Percentiles rank a stretch among this genome's conserved stretches.
Conservation (phyloP, 2,329 filamentous ascomycete species). For the Polytolypa hystricis region DNA sequence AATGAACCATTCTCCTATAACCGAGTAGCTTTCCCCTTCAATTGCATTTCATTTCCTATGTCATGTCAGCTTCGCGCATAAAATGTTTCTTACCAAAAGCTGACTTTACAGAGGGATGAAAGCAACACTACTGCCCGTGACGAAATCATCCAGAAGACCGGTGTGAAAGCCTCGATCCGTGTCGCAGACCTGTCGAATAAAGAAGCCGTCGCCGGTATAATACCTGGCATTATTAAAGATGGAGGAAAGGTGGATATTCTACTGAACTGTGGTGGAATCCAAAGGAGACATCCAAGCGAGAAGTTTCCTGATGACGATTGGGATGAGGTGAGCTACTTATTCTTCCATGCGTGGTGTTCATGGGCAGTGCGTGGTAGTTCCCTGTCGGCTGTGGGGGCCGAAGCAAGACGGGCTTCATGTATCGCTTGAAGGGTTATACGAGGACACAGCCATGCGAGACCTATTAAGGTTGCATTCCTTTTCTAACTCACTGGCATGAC, state of each 20-base stretch:
- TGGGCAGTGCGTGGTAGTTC: too few relatives aligned
- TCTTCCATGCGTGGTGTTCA: neutral
- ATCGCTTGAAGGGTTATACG: too few relatives aligned
- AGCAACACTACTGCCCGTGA: conserved; percentile 36
- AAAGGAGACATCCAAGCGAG: conserved; percentile 64
- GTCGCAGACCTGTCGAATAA: conserved; percentile 34
- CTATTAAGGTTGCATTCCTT: too few relatives aligned
- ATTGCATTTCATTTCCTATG: too few relatives aligned
- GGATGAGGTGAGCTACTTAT: conserved; percentile 43
- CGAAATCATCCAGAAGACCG: conserved; percentile 27
- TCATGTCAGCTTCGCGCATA: neutral
- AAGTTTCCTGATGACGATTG: conserved; percentile 68
- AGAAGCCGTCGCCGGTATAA: conserved; percentile 29
- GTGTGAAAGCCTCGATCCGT: conserved; percentile 33
- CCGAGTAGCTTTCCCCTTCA: too few relatives aligned
- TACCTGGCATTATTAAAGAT: conserved; percentile 28
- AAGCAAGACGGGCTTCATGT: too few relatives aligned
- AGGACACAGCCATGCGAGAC: too few relatives aligned
- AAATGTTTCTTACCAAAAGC: neutral
- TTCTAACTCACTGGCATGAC: too few relatives aligned
- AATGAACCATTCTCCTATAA: too few relatives aligned
- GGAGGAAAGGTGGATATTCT: conserved; percentile 60
- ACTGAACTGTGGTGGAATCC: conserved; percentile 79
- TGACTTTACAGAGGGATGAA: conserved; percentile 40
- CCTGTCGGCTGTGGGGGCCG: too few relatives aligned